Evolutionary conservation across 139 green algal genomes (phyloP), one percentile per base, ranked within the genome.

Genomic region (Dunaliella primolecta): DNA sequence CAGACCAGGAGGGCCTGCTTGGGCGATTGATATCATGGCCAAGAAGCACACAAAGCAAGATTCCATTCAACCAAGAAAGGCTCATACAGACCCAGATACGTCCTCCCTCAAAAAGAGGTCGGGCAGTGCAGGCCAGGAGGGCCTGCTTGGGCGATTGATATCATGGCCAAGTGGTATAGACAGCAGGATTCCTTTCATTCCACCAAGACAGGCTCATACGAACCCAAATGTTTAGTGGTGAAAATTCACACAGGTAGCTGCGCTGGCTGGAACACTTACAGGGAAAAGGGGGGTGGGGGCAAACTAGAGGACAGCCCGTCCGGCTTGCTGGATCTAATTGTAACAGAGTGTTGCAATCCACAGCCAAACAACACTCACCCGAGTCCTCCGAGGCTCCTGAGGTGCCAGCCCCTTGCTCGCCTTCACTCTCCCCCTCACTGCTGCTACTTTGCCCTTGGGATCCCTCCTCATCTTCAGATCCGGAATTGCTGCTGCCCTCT

Each of bases 391-490:
- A 64, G 46, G 7, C 7, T 15, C 46, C 46, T 15, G 46, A 64
- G 46, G 7, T 64, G 46, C 46, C 15, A 15, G 46, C 46, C 15
- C 46, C 46, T 64, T 15, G 7, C 46, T 15, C 46, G 15, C 15
- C 46, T 64, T 64, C 46, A 25, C 46, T 15, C 15, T 64, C 46
- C 1, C 35, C 57, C 3, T 77, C 30, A 3, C 75, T 81, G n/a
- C 78, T 80, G 78, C 33, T 56, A 1, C 2, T 64, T 1, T 31
- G 35, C 32, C 70, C 35, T 21, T 46, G 0, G 1, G 3, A 1
- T 0, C 36, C 29, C 15, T 91, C 86, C 1, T 89, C 89, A 2
- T 89, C 90, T 1, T 88, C 88, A 35, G 77, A 86, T 32, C 36
- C 84, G 30, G 57, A 81, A 30, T 70, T 64, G 37, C 86, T 86